phyloP scores from a whole-genome alignment of 306 rosid genomes.

The Corylus avellana region DNA sequence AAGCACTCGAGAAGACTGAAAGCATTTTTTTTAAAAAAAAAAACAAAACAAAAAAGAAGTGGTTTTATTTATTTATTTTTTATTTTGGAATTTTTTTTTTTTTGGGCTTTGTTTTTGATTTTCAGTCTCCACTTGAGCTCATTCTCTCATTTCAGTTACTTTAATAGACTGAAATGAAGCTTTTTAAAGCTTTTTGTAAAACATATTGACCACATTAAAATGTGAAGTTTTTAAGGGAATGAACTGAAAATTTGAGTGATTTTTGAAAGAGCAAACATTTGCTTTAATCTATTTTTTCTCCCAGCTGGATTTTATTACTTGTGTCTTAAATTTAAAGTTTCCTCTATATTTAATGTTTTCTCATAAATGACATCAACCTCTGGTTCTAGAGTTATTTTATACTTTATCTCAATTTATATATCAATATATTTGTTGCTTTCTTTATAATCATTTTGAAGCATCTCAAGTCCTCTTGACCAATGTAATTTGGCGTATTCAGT shows the following conservation, averaged over 20 bases:
- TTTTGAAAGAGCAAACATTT: background rate
- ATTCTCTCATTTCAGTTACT: background rate
- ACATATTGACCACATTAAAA: background rate
- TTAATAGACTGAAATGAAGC: background rate
- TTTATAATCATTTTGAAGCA: background rate
- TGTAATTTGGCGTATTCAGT: background rate
- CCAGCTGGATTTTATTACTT: background rate
- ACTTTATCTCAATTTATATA: background rate
- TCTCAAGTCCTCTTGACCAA: background rate
- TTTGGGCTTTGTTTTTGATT: background rate
- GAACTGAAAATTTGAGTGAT: background rate
- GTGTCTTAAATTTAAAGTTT: slow-evolving; percentile 18
- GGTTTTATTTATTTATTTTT: background rate
- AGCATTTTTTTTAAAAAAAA: background rate
- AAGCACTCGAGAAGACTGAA: background rate
- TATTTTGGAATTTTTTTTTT: background rate
- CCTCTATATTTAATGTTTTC: slow-evolving; percentile 11
- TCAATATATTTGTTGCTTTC: background rate
- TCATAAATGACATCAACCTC: background rate
- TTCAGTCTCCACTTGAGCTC: background rate
- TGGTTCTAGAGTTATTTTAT: background rate
- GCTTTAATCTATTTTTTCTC: background rate
- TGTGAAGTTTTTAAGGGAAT: background rate
- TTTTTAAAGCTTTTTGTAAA: background rate
- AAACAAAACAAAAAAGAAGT: background rate